phyloP scores from a whole-genome alignment of 1,284 basidiomycete genomes.

The Coniferiporia weirii region DNA sequence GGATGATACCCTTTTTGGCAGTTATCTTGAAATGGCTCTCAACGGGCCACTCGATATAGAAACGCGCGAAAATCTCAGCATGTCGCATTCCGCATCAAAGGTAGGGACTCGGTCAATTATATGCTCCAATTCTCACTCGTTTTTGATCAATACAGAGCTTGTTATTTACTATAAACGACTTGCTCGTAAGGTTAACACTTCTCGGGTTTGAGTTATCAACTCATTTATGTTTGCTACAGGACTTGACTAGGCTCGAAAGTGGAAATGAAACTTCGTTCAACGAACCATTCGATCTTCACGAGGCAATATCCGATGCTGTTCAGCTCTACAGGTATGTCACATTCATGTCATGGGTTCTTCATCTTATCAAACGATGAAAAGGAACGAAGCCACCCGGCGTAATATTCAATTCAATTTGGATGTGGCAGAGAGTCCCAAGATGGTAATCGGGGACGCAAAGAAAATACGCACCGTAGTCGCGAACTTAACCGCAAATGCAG shows the following conservation, averaged over 20 bases:
- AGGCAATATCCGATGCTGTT: slow-evolving; percentile 67
- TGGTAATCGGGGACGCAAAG: slow-evolving; percentile 65
- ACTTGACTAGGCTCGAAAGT: slow-evolving; percentile 78
- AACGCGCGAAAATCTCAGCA: slow-evolving; percentile 74
- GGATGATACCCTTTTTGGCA: slow-evolving; percentile 26
- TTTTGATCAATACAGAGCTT: slow-evolving; percentile 41
- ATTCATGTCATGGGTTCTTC: not conserved
- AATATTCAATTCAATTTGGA: slow-evolving; percentile 62
- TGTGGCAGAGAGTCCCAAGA: slow-evolving; percentile 47
- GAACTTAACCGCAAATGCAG: slow-evolving; percentile 79
- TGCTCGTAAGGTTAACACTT: slow-evolving; percentile 44
- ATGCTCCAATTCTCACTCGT: not conserved
- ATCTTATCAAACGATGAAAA: slow-evolving; percentile 25
- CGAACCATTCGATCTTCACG: slow-evolving; percentile 74
- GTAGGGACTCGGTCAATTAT: slow-evolving; percentile 30
- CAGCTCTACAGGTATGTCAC: slow-evolving; percentile 38
- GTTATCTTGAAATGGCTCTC: slow-evolving; percentile 82
- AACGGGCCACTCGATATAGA: slow-evolving; percentile 75
- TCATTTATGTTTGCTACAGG: slow-evolving; percentile 38
- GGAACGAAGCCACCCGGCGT: slow-evolving; percentile 67
- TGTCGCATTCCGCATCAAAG: slow-evolving; percentile 80
- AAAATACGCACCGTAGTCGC: slow-evolving; percentile 81
- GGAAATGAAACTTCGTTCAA: slow-evolving; percentile 78
- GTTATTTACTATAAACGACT: slow-evolving; percentile 81
- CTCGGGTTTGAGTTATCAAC: not conserved